These are phyloP conservation scores for Quillaja saponaria DNA, from an alignment of 306 rosid genomes.

Conservation along the genomic window DNA sequence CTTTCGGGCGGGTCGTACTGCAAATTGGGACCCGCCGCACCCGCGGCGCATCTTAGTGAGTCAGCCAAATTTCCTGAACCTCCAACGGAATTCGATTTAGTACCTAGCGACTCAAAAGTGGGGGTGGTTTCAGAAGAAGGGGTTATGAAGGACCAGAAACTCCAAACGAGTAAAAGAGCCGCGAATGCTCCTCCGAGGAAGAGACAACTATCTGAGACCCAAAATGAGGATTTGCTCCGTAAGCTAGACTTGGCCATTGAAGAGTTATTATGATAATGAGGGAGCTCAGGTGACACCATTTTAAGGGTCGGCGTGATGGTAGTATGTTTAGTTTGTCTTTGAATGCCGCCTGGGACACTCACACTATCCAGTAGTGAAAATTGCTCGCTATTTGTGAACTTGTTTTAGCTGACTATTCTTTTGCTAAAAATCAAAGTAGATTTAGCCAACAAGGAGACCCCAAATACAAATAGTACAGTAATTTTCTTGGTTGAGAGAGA, in stretches of 20 bases:
- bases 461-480: background rate
- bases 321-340: background rate
- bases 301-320: background rate
- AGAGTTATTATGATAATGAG: constrained; percentile 10
- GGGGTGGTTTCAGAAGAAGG: constrained; percentile 30
- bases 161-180: constrained; percentile 60
- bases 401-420: background rate
- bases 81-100: background rate
- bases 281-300: constrained; percentile 51
- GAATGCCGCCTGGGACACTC: background rate
- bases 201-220: constrained; percentile 47
- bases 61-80: background rate
- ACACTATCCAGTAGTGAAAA: background rate
- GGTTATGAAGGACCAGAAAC: constrained; percentile 43
- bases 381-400: constrained; percentile 12
- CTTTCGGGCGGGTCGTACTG: constrained; percentile 47
- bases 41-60: constrained; percentile 6
- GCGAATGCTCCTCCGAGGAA: constrained; percentile 62
- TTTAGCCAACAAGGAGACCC: background rate
- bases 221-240: constrained; percentile 45
- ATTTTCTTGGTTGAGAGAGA: background rate
- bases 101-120: constrained; percentile 2
- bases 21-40: constrained; percentile 11
- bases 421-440: background rate
- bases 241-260: constrained; percentile 50